Base-by-base conservation (phyloP, 2,329 filamentous ascomycete species). In the Calonectria multiphialidica region DNA sequence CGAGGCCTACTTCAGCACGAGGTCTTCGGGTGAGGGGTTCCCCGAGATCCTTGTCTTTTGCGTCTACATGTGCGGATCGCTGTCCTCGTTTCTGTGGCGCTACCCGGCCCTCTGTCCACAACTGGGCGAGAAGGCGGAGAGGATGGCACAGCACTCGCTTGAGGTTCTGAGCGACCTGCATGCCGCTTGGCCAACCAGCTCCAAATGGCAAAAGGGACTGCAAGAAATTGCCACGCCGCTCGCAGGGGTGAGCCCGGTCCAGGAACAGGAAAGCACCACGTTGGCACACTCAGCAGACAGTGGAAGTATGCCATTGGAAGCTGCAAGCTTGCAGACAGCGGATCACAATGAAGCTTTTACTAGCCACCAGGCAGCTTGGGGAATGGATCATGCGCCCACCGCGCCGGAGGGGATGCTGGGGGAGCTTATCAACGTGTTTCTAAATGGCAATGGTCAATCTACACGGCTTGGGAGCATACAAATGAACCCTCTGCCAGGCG, bases 31-130 rank as follows among this genome's bases (percentile, higher is more conserved):
- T n/a, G 77, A 84, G 49, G 80, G 80, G 0, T 83, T 81, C 57
- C 82, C 81, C 8, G 81, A 79, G 63, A 82, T 85, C 28, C 78
- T 85, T 8, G 83, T 83, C 12, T 85, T 85, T 57, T 85, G 83
- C 64, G 80, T 82, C 44, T 85, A 85, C 74, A 81, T 83, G 57
- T 85, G 83, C 71, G 84, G 83, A 12, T 84, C 82, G 0, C 76
- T 85, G n/a, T 80, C 79, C 15, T 76, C 76, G 0, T 80, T 81
- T 53, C 78, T 84, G 2, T 80, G 77, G 76, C 78, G 79, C 15
- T 76, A 80, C 61, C 81, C 81, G 7, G 72, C 74, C 30, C 74
- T 82, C n/a, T 82, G 80, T 59, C 78, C 77, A 25, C 73, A 64
- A 8, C 65, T 80, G 4, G 77, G 80, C 0, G 65, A 68, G 21